Evolutionary conservation across 1,139 yeast genomes (phyloP), one percentile per base, ranked within the genome.

Genomic region (Geotrichum histeridarum): DNA sequence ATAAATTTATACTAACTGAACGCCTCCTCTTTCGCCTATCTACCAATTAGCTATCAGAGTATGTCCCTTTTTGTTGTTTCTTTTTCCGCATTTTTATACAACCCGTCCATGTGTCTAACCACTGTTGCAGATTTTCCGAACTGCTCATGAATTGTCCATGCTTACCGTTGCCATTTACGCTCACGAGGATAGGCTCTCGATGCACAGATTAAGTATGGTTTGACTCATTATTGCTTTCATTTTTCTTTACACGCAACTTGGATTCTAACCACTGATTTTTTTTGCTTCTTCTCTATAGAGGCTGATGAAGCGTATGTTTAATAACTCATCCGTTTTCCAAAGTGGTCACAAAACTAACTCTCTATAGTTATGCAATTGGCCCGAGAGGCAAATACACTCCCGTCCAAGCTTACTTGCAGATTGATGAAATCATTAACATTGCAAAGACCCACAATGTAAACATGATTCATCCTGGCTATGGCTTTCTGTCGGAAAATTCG

Each of bases 381-480:
- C 81, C 80, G 61, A 83, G 84, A 66, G 96, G 96, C 60, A 86
- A 93, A 73, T 93, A 67, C 71, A 81, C 96, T 2, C 99, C 99
- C 0, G 99, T 93, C 48, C 96, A 89, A 68, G 98, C 99, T 8
- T 93, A 93, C 70, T 77, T 93, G 66, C 97, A 91, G 69, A 89
- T 90, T 65, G 99, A 93, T 71, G 98, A 93, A 74, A 93, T 93
- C 64, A 86, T 93, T 73, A 78, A 78, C 62, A 93, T 93, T 66
- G 99, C 99, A 55, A 83, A 84, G 71, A 79, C 81, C 60, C 96
- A 91, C 72, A 77, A 79, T 38, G 99, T 91, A 55, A 85, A 89
- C 72, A 91, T 93, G 95, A 91, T 93, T 71, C 99, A 93, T 70
- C 99, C 99, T 8, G 99, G 99, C 64, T 93, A 93, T 70, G 99